Evolutionary conservation across 441 rosid genomes (phyloP).

Genomic region (Pelargonium citronellum): DNA sequence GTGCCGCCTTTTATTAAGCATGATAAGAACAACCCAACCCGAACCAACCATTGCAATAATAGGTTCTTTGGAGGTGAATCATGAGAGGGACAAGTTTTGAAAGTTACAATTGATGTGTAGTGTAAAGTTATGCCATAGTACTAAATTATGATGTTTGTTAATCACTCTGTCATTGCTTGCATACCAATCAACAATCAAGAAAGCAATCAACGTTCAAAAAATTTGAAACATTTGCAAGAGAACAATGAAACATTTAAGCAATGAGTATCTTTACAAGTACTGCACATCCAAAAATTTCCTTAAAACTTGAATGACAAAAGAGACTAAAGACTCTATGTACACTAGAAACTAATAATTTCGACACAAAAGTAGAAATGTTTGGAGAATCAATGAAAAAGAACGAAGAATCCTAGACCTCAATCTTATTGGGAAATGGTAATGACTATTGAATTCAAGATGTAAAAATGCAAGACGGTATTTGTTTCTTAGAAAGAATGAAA

Average conservation of each 20-base stretch:
- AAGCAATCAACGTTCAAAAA: not conserved
- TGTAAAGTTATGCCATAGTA: too few relatives aligned
- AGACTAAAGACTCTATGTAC: conserved; percentile 3
- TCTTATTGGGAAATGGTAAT: not conserved
- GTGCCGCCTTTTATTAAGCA: too few relatives aligned
- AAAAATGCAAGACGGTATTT: not conserved
- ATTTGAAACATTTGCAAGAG: not conserved
- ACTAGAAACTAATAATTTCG: not conserved
- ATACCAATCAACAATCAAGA: not conserved
- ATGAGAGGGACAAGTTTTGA: not conserved
- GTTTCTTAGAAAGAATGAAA: conserved; percentile 5
- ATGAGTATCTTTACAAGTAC: conserved; percentile 3
- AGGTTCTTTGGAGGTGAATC: not conserved
- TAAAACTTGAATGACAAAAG: conserved; percentile 1
- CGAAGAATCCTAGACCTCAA: not conserved
- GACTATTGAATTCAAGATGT: not conserved
- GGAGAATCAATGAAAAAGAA: too few relatives aligned
- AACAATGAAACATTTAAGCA: not conserved
- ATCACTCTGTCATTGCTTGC: not conserved
- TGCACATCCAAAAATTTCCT: not conserved
- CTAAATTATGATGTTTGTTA: too few relatives aligned
- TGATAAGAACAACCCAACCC: too few relatives aligned
- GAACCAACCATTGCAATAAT: too few relatives aligned
- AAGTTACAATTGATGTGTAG: not conserved
- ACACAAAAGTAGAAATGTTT: too few relatives aligned